phyloP scores from a whole-genome alignment of 768 basidiomycete species.

The Kwoniella dejecticola region DNA sequence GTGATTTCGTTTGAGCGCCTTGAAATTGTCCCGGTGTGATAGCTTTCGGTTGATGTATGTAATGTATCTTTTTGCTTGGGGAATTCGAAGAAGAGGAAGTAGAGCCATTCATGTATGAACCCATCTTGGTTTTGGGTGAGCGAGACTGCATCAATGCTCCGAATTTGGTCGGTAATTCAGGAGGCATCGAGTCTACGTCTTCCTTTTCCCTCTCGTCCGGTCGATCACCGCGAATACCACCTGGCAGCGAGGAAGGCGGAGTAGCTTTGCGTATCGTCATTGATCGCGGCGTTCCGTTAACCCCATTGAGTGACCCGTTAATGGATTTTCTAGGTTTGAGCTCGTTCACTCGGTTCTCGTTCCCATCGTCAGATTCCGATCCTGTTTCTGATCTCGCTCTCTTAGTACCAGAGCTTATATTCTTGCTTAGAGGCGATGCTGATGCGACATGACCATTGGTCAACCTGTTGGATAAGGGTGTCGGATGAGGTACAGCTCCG shows the following conservation, averaged over 20 bases:
- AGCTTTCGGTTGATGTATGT: conserved; percentile 10
- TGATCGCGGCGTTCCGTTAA: background rate
- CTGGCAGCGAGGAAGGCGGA: background rate
- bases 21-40: conserved; percentile 19
- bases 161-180: conserved; percentile 14
- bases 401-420: conserved; percentile 6
- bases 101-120: too few relatives aligned
- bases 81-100: too few relatives aligned
- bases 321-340: conserved; percentile 2
- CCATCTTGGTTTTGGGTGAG: background rate
- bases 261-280: conserved; percentile 13
- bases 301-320: conserved; percentile 2
- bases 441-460: conserved; percentile 3
- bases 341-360: background rate
- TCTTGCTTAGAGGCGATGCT: background rate
- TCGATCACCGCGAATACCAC: background rate
- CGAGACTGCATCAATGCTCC: conserved; percentile 1
- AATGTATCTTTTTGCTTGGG: too few relatives aligned
- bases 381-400: background rate
- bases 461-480: background rate
- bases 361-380: conserved; percentile 7
- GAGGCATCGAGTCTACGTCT: conserved; percentile 5
- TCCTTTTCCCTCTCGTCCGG: background rate
- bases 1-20: conserved; percentile 12
- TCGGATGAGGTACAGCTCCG: conserved; percentile 8